Conservation (phyloP, 2,329 filamentous ascomycete genomes). For the Venturia carpophila region DNA sequence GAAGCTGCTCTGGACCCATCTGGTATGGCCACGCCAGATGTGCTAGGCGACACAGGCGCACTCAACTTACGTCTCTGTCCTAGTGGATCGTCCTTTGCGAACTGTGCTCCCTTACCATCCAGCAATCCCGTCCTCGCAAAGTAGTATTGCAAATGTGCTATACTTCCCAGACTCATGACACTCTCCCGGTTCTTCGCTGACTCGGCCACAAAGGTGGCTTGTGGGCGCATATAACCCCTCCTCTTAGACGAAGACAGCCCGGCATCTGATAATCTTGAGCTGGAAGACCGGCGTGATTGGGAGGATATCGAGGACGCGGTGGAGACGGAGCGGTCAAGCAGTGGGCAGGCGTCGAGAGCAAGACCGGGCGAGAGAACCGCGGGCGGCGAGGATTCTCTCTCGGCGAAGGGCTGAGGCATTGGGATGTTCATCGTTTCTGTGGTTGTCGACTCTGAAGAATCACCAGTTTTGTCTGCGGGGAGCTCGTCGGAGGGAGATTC, state of each 20-base stretch:
- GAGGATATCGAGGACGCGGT: constrained; percentile 48
- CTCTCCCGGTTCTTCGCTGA: constrained; percentile 87
- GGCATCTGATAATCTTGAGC: constrained; percentile 40
- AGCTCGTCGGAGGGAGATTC: not conserved
- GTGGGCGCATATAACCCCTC: constrained; percentile 79
- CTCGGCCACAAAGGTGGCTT: constrained; percentile 80
- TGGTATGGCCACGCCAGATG: not conserved
- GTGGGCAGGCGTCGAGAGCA: constrained; percentile 51
- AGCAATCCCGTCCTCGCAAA: constrained; percentile 90
- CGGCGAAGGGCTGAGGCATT: constrained; percentile 1
- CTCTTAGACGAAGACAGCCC: constrained; percentile 36
- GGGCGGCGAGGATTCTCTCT: constrained; percentile 15
- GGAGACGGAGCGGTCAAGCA: constrained; percentile 57
- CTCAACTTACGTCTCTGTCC: constrained; percentile 14
- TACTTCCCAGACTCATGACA: constrained; percentile 92
- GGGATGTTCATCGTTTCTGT: not conserved
- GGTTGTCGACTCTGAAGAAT: not conserved
- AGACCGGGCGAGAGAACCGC: constrained; percentile 44
- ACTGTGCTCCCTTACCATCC: constrained; percentile 84
- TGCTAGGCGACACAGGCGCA: not conserved
- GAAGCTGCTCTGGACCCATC: not conserved
- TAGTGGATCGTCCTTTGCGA: constrained; percentile 50
- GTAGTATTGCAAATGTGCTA: constrained; percentile 96
- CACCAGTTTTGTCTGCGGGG: not conserved
- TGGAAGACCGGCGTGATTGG: constrained; percentile 28